These are phyloP conservation scores for Phytophthora sansomeana DNA, from an alignment of 352 stramenopile species.

Conservation along the genomic window DNA sequence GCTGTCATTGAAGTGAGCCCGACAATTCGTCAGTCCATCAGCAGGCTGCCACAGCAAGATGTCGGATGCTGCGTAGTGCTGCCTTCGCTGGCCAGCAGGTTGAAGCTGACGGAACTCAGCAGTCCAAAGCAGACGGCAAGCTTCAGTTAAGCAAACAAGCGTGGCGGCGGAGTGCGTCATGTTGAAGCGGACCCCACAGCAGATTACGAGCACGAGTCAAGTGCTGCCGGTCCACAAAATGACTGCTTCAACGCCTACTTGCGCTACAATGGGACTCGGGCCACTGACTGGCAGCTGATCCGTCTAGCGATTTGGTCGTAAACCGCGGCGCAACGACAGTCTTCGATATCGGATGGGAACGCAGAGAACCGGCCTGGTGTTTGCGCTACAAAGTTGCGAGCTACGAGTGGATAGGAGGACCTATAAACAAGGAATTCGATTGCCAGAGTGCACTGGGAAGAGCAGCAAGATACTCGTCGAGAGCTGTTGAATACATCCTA, in stretches of 20 bases:
- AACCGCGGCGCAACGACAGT: conserved; percentile 28
- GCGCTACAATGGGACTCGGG: not conserved
- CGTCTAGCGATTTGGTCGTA: no score
- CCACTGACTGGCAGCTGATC: no score
- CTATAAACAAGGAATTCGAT: conserved; percentile 7
- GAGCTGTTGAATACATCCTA: not conserved
- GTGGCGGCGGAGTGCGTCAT: conserved; percentile 9
- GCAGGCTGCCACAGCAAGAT: not conserved
- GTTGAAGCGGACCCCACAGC: conserved; percentile 19
- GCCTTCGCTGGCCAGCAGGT: no score
- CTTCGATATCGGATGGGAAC: conserved; percentile 20
- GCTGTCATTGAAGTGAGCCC: not conserved
- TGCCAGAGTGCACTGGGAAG: conserved; percentile 1
- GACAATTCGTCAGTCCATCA: conserved; percentile 7
- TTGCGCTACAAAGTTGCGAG: conserved; percentile 1
- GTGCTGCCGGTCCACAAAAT: not conserved
- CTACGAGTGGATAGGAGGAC: conserved; percentile 5
- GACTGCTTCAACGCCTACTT: conserved; percentile 22
- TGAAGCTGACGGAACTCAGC: no score
- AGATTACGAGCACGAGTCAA: conserved; percentile 22
- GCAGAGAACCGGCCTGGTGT: conserved; percentile 14
- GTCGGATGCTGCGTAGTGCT: no score
- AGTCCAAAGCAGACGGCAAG: not conserved
- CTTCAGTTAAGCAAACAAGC: conserved; percentile 12
- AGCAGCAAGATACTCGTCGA: conserved; percentile 11